Conservation (phyloP, 1,284 basidiomycete genomes). For the Ceratobasidium sp. region DNA sequence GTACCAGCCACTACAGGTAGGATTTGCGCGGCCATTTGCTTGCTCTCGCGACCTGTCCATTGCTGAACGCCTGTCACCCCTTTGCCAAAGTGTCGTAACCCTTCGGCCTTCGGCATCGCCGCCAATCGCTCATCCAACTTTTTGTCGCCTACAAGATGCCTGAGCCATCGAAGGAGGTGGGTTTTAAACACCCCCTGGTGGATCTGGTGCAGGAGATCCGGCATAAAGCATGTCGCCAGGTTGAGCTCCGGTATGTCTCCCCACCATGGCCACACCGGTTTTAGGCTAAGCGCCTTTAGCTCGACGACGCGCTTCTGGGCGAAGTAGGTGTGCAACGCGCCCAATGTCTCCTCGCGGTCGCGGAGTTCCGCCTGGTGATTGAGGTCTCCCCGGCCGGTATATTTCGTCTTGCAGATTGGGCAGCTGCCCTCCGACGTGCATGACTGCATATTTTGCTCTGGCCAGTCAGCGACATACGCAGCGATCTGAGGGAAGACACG, state of each 20-base stretch:
- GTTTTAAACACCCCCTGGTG: slow-evolving; percentile 42
- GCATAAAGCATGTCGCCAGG: slow-evolving; percentile 26
- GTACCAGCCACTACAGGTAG: slow-evolving; percentile 10
- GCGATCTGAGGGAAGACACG: slow-evolving; percentile 24
- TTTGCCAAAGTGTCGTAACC: slow-evolving; percentile 6
- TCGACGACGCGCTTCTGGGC: background rate
- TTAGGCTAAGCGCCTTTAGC: background rate
- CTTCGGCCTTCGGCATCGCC: background rate
- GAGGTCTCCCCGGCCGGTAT: too few species aligned
- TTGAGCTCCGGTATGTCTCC: slow-evolving; percentile 25
- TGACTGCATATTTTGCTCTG: slow-evolving; percentile 43
- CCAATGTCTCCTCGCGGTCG: background rate
- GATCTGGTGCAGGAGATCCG: slow-evolving; percentile 44
- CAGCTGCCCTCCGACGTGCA: slow-evolving; percentile 6
- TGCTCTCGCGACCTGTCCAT: slow-evolving; percentile 30
- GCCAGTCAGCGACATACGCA: slow-evolving; percentile 41
- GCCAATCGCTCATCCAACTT: background rate
- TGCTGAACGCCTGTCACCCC: slow-evolving; percentile 11
- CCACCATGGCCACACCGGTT: slow-evolving; percentile 27
- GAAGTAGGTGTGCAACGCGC: background rate
- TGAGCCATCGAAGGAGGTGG: slow-evolving; percentile 38
- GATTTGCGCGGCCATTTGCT: slow-evolving; percentile 9
- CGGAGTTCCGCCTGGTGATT: background rate
- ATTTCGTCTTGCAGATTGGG: slow-evolving; percentile 7
- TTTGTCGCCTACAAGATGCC: background rate